Evolutionary conservation across 768 basidiomycete genomes (phyloP).

Genomic region (Lactifluus volemus): DNA sequence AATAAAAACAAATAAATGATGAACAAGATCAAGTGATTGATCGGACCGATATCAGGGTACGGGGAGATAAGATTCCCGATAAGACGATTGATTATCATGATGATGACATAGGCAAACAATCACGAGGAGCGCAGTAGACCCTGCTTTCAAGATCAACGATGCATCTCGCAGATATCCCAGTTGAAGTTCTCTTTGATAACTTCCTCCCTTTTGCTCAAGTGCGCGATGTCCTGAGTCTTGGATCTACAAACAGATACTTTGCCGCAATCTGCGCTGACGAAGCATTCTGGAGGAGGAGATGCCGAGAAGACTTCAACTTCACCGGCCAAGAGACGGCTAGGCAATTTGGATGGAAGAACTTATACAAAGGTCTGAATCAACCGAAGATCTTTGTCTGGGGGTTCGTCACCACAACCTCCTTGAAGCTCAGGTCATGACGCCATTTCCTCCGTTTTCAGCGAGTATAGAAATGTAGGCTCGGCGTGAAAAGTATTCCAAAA

Average conservation of each 20-base stretch:
- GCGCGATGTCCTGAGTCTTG: slow-evolving; percentile 48
- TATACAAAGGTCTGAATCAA: slow-evolving; percentile 61
- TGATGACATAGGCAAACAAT: no score
- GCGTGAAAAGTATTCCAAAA: slow-evolving; percentile 34
- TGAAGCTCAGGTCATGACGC: not conserved
- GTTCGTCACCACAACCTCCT: slow-evolving; percentile 31
- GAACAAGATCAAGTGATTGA: not conserved
- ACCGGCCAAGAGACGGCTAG: slow-evolving; percentile 63
- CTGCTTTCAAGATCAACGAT: slow-evolving; percentile 23
- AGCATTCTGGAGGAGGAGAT: slow-evolving; percentile 67
- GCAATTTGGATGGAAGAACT: slow-evolving; percentile 67
- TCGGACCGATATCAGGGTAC: not conserved
- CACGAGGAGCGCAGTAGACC: not conserved
- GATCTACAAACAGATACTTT: slow-evolving; percentile 57
- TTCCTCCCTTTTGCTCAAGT: slow-evolving; percentile 50
- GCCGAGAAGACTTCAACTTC: slow-evolving; percentile 71
- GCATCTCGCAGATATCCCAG: slow-evolving; percentile 48
- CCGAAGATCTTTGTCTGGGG: slow-evolving; percentile 51
- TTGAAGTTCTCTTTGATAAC: slow-evolving; percentile 73
- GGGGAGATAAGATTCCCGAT: not conserved
- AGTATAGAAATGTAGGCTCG: slow-evolving; percentile 54
- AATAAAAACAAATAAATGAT: not conserved
- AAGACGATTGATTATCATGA: not conserved
- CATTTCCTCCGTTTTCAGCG: slow-evolving; percentile 32
- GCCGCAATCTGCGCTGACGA: slow-evolving; percentile 56